Conservation (phyloP, 179 eudicot genomes). For the Silene coronaria region DNA sequence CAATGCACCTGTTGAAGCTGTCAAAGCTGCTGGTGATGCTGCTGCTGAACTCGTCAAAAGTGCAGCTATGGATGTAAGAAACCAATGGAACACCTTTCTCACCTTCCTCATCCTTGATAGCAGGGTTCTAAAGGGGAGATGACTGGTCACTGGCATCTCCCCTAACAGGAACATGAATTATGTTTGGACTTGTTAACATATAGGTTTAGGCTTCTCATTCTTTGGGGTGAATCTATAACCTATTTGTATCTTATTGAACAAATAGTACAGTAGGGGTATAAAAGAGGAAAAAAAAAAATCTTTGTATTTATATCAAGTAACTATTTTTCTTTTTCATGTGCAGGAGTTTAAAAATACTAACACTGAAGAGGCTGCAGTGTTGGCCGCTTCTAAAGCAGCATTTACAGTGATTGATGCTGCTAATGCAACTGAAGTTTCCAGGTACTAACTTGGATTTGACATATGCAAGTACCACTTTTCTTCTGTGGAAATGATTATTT, state of each 20-base stretch:
- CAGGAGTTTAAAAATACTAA: conserved; percentile 57
- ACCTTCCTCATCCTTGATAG: not conserved
- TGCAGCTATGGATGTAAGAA: conserved; percentile 77
- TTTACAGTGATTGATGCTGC: conserved; percentile 91
- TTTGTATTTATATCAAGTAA: not conserved
- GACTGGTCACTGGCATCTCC: no score
- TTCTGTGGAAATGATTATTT: no score
- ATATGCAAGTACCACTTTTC: not conserved
- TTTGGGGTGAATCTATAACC: no score
- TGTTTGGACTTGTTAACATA: no score
- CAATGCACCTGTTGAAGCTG: conserved; percentile 73
- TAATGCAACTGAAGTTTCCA: conserved; percentile 57
- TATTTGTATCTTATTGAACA: no score
- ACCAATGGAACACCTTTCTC: not conserved
- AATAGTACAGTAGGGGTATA: no score
- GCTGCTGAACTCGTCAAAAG: conserved; percentile 94
- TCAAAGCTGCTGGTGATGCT: conserved; percentile 88
- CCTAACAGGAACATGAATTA: no score
- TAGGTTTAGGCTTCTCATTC: no score
- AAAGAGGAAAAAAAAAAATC: no score
- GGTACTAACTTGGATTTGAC: conserved; percentile 35
- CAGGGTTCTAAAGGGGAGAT: not conserved
- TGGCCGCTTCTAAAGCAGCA: conserved; percentile 85
- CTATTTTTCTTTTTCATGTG: not conserved
- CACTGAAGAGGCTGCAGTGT: conserved; percentile 81